These are phyloP conservation scores for Cryoendolithus antarcticus DNA, from an alignment of 2,329 filamentous ascomycete species.

Conservation along the genomic window DNA sequence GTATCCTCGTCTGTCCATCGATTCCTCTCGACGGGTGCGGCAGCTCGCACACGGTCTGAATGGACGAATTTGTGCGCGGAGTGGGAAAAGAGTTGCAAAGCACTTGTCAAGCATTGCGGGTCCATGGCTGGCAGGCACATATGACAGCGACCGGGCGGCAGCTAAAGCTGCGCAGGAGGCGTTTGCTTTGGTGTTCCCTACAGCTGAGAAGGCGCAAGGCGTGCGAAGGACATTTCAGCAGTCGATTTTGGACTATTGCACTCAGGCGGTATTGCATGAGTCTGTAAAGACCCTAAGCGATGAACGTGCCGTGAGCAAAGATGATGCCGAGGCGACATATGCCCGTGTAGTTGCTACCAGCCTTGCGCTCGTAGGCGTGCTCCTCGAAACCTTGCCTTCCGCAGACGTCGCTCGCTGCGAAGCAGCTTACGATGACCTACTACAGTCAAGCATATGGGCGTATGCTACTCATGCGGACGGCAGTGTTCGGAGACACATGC, in stretches of 20 bases:
- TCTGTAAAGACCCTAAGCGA: conserved; percentile 76
- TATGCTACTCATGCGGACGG: conserved; percentile 45
- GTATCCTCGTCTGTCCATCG: conserved; percentile 82
- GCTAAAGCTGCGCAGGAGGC: conserved; percentile 64
- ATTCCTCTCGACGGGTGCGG: conserved; percentile 75
- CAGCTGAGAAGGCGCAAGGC: conserved; percentile 61
- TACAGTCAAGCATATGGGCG: conserved; percentile 53
- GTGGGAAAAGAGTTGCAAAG: conserved; percentile 72
- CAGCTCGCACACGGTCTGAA: conserved; percentile 74
- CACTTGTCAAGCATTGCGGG: conserved; percentile 66
- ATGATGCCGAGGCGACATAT: conserved; percentile 81
- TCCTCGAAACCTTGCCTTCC: conserved; percentile 33
- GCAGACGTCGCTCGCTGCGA: conserved; percentile 49
- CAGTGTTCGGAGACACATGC: conserved; percentile 45
- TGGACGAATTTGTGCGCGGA: conserved; percentile 43
- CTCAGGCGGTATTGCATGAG: conserved; percentile 64
- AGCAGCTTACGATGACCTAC: conserved; percentile 52
- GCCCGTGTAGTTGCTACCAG: conserved; percentile 59
- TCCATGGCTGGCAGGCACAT: conserved; percentile 82
- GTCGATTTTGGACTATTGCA: conserved; percentile 70
- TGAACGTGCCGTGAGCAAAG: conserved; percentile 66
- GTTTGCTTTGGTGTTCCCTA: conserved; percentile 61
- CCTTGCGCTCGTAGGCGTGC: conserved; percentile 42
- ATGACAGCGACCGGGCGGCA: conserved; percentile 70
- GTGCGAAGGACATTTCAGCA: conserved; percentile 75